A percentile compares a stretch with the other conserved stretches of the same genome.
These are phyloP conservation scores for Aspergillus hancockii DNA, from an alignment of 495 filamentous ascomycete genomes.

Conservation along the genomic window DNA sequence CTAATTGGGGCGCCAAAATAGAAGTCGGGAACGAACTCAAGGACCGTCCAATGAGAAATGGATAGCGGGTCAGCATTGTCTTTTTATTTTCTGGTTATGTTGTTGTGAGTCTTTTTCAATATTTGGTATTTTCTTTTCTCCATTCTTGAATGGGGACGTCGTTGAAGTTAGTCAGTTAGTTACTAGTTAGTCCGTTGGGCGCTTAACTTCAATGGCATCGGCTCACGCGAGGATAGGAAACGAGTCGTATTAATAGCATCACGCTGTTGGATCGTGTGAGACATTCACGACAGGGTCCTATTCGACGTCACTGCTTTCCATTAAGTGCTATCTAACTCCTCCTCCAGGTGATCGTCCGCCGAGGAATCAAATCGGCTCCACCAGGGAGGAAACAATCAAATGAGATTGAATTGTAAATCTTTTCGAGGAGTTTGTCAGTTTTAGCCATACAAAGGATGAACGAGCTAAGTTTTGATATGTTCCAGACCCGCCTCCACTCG, in stretches of 20 bases:
- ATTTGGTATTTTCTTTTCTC: slow-evolving; percentile 4
- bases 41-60: neutral
- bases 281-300: neutral
- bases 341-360: neutral
- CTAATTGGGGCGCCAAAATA: slow-evolving; percentile 19
- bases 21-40: neutral
- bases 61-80: neutral
- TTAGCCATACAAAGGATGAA: neutral
- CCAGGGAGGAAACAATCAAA: neutral
- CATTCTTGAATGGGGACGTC: neutral
- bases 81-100: neutral
- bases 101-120: neutral
- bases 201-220: neutral
- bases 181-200: too few species aligned
- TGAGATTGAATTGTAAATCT: neutral
- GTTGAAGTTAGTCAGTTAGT: neutral
- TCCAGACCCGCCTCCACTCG: slow-evolving; percentile 18
- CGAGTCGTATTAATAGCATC: neutral
- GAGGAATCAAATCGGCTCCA: neutral
- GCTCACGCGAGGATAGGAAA: neutral
- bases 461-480: slow-evolving; percentile 12
- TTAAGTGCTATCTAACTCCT: too few species aligned
- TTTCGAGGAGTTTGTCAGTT: neutral
- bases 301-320: slow-evolving; percentile 1
- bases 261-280: neutral